Percentiles rank a stretch among this genome's conserved stretches.
phyloP scores from a whole-genome alignment of 495 filamentous ascomycete species.

The Neurospora pannonica region DNA sequence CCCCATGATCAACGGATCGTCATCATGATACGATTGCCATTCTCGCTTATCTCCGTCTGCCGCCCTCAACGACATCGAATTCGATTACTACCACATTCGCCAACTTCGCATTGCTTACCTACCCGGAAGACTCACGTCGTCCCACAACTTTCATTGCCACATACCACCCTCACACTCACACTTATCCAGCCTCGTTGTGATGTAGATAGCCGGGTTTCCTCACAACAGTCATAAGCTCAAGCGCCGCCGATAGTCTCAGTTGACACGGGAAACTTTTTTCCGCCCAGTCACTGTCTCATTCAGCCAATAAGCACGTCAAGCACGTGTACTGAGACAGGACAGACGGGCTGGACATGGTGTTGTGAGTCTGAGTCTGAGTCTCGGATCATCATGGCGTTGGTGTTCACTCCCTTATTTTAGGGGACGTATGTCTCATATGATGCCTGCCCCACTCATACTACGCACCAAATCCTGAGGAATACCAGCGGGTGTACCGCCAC shows the following conservation, averaged over 20 bases:
- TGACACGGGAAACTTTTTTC: neutral
- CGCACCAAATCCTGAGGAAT: neutral
- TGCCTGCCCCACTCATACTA: neutral
- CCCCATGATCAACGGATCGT: neutral
- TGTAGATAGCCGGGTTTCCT: neutral
- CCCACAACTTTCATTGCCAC: neutral
- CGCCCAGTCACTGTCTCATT: neutral
- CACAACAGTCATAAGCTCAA: neutral
- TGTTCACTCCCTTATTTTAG: neutral
- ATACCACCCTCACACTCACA: neutral
- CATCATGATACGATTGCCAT: neutral
- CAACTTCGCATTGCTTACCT: neutral
- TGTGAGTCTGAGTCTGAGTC: neutral
- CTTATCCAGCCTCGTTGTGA: neutral
- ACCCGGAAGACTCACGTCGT: neutral
- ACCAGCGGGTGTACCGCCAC: neutral
- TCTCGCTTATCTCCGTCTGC: neutral
- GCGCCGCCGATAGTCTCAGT: neutral
- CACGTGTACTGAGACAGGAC: neutral
- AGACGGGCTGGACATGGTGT: neutral
- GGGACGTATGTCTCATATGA: neutral
- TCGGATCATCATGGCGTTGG: neutral
- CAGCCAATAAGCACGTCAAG: neutral
- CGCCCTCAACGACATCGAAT: neutral
- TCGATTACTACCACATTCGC: neutral